Percentiles rank a stretch among this genome's conserved stretches.
Conservation (phyloP, 2,329 filamentous ascomycete species). For the Tothia fuscella region DNA sequence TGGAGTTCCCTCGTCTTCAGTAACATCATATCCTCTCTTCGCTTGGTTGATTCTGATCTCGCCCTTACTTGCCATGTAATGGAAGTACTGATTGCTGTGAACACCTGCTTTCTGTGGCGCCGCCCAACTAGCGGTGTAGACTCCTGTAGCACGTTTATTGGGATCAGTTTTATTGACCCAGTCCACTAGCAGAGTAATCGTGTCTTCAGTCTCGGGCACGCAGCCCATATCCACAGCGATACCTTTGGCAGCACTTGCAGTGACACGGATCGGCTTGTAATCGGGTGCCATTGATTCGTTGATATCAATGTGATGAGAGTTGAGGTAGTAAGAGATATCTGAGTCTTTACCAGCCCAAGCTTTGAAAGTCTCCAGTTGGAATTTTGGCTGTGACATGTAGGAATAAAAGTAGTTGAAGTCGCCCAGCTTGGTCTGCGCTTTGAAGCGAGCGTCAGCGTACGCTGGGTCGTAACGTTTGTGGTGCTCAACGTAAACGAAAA, state of each 20-base stretch:
- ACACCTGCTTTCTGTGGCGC: constrained; percentile 85
- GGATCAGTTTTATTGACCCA: constrained; percentile 66
- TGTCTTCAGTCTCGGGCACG: constrained; percentile 73
- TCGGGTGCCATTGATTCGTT: constrained; percentile 84
- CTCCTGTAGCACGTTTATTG: constrained; percentile 64
- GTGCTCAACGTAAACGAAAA: constrained; percentile 90
- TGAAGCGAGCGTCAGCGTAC: constrained; percentile 75
- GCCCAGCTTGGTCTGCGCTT: constrained; percentile 55
- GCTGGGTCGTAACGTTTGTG: constrained; percentile 94
- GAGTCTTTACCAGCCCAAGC: constrained; percentile 86
- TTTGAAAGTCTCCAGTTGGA: constrained; percentile 86
- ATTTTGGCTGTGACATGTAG: constrained; percentile 92
- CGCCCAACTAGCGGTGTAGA: constrained; percentile 92
- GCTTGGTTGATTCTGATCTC: constrained; percentile 88
- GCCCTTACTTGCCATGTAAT: constrained; percentile 75
- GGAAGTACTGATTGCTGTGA: constrained; percentile 96
- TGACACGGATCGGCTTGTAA: constrained; percentile 67
- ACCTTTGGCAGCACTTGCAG: constrained; percentile 64
- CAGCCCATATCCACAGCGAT: constrained; percentile 71
- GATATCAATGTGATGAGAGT: constrained; percentile 88
- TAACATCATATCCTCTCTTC: constrained; percentile 87
- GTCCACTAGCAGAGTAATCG: constrained; percentile 79
- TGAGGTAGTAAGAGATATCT: constrained; percentile 93
- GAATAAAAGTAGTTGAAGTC: constrained; percentile 98
- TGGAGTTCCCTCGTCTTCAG: constrained; percentile 61